These are phyloP conservation scores for Jimgerdemannia lactiflua DNA, from an alignment of 192 early-diverging fungal genomes.

Conservation along the genomic window DNA sequence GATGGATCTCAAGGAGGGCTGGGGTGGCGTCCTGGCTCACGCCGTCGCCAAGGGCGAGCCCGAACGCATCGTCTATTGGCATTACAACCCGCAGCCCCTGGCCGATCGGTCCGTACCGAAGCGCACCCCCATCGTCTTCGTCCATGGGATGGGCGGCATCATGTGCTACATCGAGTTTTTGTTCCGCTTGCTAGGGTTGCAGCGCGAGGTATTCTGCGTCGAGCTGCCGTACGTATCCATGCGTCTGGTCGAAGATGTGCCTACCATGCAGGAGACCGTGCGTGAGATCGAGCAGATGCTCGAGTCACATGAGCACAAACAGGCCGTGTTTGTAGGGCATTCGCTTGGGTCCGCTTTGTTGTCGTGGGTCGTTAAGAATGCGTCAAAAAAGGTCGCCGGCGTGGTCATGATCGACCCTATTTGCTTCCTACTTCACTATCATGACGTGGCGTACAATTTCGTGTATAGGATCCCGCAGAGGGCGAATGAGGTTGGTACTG, in stretches of 20 bases:
- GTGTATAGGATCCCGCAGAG: slow-evolving; percentile 36
- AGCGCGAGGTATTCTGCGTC: slow-evolving; percentile 45
- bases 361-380: slow-evolving; percentile 54
- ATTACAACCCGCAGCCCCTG: slow-evolving; percentile 23
- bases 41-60: neutral
- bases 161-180: slow-evolving; percentile 53
- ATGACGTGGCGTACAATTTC: slow-evolving; percentile 62
- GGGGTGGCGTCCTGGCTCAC: neutral
- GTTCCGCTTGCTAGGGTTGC: slow-evolving; percentile 32
- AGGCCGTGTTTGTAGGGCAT: slow-evolving; percentile 67
- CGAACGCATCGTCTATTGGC: slow-evolving; percentile 36
- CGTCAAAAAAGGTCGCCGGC: slow-evolving; percentile 44
- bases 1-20: slow-evolving; percentile 15
- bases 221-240: slow-evolving; percentile 67
- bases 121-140: slow-evolving; percentile 56
- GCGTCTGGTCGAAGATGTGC: slow-evolving; percentile 55
- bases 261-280: slow-evolving; percentile 51
- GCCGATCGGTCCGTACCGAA: slow-evolving; percentile 11
- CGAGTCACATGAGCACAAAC: slow-evolving; percentile 36
- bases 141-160: slow-evolving; percentile 57
- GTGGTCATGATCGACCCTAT: slow-evolving; percentile 65
- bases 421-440: slow-evolving; percentile 60
- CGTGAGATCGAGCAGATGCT: slow-evolving; percentile 55
- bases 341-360: slow-evolving; percentile 60
- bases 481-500: slow-evolving; percentile 21